Percentiles rank a stretch among this genome's conserved stretches.
Evolutionary conservation across 1,284 basidiomycete genomes (phyloP).

Genomic region (Singerocomus rubriflavus): DNA sequence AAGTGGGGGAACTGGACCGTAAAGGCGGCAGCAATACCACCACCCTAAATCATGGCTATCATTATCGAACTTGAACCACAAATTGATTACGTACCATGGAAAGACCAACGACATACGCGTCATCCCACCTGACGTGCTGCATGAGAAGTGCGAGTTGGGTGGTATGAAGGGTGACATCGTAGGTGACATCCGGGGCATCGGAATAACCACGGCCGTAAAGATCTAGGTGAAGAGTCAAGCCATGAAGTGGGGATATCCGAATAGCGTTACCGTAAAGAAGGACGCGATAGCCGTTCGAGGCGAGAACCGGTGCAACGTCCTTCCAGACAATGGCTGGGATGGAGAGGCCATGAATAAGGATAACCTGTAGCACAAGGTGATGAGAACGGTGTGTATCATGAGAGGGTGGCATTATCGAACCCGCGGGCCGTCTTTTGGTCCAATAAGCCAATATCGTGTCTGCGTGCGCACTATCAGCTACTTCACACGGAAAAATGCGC

Average conservation of each 20-base stretch:
- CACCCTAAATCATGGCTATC: constrained; percentile 48
- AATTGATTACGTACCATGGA: constrained; percentile 47
- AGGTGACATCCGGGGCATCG: constrained; percentile 65
- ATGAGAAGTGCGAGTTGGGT: constrained; percentile 77
- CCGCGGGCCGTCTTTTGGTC: constrained; percentile 65
- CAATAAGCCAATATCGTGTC: constrained; percentile 73
- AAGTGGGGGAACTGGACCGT: constrained; percentile 66
- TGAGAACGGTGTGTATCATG: not conserved
- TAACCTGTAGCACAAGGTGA: constrained; percentile 44
- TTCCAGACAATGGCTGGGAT: constrained; percentile 74
- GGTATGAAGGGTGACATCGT: constrained; percentile 61
- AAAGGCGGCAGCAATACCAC: constrained; percentile 68
- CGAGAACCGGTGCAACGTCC: constrained; percentile 62
- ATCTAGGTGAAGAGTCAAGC: constrained; percentile 42
- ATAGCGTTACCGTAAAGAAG: constrained; percentile 59
- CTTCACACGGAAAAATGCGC: not conserved
- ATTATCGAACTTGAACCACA: not conserved
- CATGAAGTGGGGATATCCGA: not conserved
- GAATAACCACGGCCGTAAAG: constrained; percentile 79
- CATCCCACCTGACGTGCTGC: constrained; percentile 70
- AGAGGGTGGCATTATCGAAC: constrained; percentile 35
- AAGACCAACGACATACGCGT: constrained; percentile 60
- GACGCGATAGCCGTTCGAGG: constrained; percentile 64
- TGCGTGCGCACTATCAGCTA: constrained; percentile 33
- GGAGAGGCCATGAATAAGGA: constrained; percentile 76